Conservation (phyloP, 1,284 basidiomycete genomes). For the Sporisorium graminicola region DNA sequence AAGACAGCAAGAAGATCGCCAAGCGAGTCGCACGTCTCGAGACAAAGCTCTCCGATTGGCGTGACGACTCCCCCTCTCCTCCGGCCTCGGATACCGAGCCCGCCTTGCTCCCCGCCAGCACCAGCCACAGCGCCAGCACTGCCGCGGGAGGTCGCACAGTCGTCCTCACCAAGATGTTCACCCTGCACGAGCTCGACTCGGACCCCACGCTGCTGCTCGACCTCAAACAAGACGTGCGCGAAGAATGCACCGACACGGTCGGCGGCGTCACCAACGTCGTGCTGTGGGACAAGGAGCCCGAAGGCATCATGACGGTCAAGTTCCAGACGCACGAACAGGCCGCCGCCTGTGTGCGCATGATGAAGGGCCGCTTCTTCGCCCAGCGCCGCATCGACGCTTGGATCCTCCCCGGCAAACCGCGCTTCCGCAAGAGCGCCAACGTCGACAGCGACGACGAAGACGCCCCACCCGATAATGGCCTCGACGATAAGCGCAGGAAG, state of each 20-base stretch:
- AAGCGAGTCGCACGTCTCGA: conserved; percentile 56
- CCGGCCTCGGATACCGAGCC: conserved; percentile 6
- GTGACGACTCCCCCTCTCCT: conserved; percentile 50
- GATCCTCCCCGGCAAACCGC: conserved; percentile 82
- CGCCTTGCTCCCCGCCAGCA: not conserved
- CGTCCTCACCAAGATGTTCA: conserved; percentile 83
- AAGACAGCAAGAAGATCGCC: conserved; percentile 51
- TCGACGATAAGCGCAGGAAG: conserved; percentile 11
- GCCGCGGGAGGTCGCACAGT: conserved; percentile 27
- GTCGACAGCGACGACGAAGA: conserved; percentile 27
- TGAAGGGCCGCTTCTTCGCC: conserved; percentile 93
- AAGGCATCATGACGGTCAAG: conserved; percentile 95
- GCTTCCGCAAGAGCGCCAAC: conserved; percentile 77
- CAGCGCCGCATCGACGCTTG: conserved; percentile 85
- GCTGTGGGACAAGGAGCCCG: conserved; percentile 94
- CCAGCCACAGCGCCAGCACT: conserved; percentile 4
- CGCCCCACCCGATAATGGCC: conserved; percentile 19
- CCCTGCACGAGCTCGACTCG: conserved; percentile 84
- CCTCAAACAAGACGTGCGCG: conserved; percentile 93
- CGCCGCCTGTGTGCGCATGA: conserved; percentile 91
- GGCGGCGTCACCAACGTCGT: conserved; percentile 97
- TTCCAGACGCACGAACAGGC: conserved; percentile 90
- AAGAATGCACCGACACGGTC: conserved; percentile 84
- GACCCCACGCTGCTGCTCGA: conserved; percentile 90
- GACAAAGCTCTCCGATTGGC: conserved; percentile 65